These are phyloP conservation scores for Wickerhamiella occidentalis DNA, from an alignment of 805 yeast species.

Conservation along the genomic window DNA sequence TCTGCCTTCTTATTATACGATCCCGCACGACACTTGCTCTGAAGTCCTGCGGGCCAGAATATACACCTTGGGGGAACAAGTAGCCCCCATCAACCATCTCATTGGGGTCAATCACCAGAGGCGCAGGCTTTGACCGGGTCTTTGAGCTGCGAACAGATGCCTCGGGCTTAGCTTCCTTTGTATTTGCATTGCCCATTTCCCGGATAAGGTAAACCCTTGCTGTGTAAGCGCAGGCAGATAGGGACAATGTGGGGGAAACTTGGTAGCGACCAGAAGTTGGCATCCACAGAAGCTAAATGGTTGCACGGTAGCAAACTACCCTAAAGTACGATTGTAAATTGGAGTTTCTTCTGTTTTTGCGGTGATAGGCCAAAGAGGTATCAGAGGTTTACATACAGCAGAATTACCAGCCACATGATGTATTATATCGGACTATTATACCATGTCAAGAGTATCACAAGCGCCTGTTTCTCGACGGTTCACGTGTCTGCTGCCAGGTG, in stretches of 20 bases:
- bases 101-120: constrained; percentile 23
- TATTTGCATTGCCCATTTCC: constrained; percentile 25
- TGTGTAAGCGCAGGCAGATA: constrained; percentile 1
- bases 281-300: not conserved
- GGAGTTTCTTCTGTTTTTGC: no score
- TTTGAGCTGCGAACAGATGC: constrained; percentile 5
- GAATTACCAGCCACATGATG: no score
- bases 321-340: no score
- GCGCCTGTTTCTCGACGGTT: no score
- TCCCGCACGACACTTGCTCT: constrained; percentile 60
- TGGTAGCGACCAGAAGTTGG: not conserved
- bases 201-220: not conserved
- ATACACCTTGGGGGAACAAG: constrained; percentile 83
- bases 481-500: no score
- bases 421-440: no score
- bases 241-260: not conserved
- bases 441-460: no score
- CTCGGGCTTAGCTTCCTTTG: constrained; percentile 20
- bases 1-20: constrained; percentile 51
- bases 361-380: no score
- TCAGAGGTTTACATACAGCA: no score
- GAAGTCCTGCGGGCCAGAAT: constrained; percentile 63
- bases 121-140: constrained; percentile 13
- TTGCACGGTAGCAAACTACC: not conserved
- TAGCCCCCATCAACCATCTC: constrained; percentile 91